Evolutionary conservation across 2,329 filamentous ascomycete species (phyloP).

Genomic region (Botrytis cinerea): DNA sequence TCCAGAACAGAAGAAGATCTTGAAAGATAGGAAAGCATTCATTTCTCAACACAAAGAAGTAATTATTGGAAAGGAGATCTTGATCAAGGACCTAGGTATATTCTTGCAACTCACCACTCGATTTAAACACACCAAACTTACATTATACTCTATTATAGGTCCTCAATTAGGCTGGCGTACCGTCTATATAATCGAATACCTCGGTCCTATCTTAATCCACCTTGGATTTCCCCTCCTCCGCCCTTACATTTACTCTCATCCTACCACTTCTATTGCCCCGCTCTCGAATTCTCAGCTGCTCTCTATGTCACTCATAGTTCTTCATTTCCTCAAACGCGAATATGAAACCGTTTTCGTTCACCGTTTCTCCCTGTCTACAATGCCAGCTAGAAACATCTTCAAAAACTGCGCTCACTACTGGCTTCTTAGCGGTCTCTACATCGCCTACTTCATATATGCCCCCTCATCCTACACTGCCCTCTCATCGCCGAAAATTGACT

Average conservation of each 20-base stretch:
- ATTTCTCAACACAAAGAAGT: constrained; percentile 53
- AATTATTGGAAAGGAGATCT: constrained; percentile 57
- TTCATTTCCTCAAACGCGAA: constrained; percentile 95
- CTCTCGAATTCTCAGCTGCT: constrained; percentile 71
- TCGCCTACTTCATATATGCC: constrained; percentile 82
- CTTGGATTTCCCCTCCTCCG: constrained; percentile 69
- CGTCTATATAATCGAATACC: constrained; percentile 93
- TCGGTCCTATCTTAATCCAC: constrained; percentile 89
- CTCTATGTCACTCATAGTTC: constrained; percentile 69
- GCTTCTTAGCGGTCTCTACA: constrained; percentile 75
- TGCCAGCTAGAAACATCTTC: constrained; percentile 89
- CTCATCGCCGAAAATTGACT: constrained; percentile 40
- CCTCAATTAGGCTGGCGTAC: constrained; percentile 89
- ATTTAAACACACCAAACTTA: background rate
- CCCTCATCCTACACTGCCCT: constrained; percentile 68
- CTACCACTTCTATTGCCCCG: constrained; percentile 47
- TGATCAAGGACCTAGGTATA: constrained; percentile 92
- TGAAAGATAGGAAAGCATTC: constrained; percentile 62
- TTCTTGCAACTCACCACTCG: constrained; percentile 8
- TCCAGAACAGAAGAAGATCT: constrained; percentile 59
- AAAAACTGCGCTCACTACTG: constrained; percentile 97
- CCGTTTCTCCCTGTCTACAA: constrained; percentile 91
- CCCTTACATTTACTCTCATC: constrained; percentile 66
- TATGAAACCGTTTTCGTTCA: constrained; percentile 92
- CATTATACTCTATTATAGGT: constrained; percentile 52